phyloP scores from a whole-genome alignment of 768 basidiomycete genomes.

The Tricholoma terreum region DNA sequence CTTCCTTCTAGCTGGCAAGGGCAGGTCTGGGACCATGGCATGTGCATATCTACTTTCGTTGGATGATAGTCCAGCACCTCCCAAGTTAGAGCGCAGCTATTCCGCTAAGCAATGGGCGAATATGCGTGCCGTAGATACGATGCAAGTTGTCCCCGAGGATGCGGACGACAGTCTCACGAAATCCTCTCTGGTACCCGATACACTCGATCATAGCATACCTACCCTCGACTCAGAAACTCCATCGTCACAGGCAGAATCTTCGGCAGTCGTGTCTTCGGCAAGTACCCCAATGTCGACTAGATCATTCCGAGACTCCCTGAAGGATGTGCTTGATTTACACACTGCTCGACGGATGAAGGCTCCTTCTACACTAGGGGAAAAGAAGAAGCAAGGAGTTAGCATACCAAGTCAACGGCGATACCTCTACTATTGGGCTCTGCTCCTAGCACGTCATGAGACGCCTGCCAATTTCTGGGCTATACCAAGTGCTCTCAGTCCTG shows the following conservation, averaged over 20 bases:
- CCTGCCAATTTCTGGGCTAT: constrained; percentile 49
- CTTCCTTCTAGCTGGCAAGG: constrained; percentile 61
- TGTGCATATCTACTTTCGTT: constrained; percentile 77
- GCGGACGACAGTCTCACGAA: constrained; percentile 18
- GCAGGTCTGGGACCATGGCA: constrained; percentile 82
- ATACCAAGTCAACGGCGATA: constrained; percentile 82
- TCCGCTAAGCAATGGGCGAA: constrained; percentile 47
- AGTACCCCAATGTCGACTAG: constrained; percentile 3
- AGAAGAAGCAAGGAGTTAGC: constrained; percentile 59
- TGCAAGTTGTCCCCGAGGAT: constrained; percentile 47
- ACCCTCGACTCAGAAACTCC: not conserved
- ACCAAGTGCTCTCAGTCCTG: constrained; percentile 12
- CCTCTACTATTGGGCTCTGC: constrained; percentile 72
- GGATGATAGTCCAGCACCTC: constrained; percentile 44
- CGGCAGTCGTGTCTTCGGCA: not conserved
- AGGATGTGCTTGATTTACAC: constrained; percentile 63
- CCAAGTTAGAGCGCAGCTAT: constrained; percentile 45
- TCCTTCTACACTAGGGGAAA: constrained; percentile 27
- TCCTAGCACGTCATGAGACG: constrained; percentile 51
- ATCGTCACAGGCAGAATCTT: not conserved
- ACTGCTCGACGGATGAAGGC: constrained; percentile 67
- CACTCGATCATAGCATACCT: not conserved
- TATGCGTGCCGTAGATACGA: constrained; percentile 45
- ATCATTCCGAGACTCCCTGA: constrained; percentile 40
- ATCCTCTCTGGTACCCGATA: not conserved